Percentiles rank a stretch among this genome's conserved stretches.
phyloP scores from a whole-genome alignment of 2,329 filamentous ascomycete species.

The Thielaviopsis populi region DNA sequence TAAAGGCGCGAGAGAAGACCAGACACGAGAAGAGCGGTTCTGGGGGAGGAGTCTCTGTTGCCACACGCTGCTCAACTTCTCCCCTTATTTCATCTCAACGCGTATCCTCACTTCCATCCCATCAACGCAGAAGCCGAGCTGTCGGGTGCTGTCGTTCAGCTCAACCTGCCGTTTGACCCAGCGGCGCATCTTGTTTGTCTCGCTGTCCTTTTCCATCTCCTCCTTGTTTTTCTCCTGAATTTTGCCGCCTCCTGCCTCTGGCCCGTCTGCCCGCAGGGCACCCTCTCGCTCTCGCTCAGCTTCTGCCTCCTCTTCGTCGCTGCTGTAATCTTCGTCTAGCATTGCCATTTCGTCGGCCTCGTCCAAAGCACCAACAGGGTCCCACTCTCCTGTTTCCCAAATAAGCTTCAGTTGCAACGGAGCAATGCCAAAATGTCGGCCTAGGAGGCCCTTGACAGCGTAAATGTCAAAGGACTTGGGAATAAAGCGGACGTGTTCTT shows the following conservation, averaged over 20 bases:
- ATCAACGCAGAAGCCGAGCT: constrained; percentile 73
- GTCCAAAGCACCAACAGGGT: constrained; percentile 54
- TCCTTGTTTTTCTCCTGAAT: constrained; percentile 20
- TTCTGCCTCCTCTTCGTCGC: constrained; percentile 36
- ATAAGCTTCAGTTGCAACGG: constrained; percentile 53
- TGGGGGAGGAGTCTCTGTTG: not conserved
- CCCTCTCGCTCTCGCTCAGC: constrained; percentile 24
- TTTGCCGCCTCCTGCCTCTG: constrained; percentile 17
- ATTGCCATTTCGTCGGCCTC: constrained; percentile 37
- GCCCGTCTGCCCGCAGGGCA: constrained; percentile 18
- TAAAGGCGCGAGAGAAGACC: too few species aligned
- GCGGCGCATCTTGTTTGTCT: constrained; percentile 31
- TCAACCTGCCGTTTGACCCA: constrained; percentile 70
- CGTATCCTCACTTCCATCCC: constrained; percentile 54
- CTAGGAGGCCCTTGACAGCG: constrained; percentile 62
- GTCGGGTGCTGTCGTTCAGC: constrained; percentile 62
- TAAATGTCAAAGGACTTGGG: constrained; percentile 72
- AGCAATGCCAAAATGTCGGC: constrained; percentile 48
- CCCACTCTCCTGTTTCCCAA: constrained; percentile 87
- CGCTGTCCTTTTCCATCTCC: constrained; percentile 22
- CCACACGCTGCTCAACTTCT: not conserved
- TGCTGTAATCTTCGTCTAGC: constrained; percentile 33
- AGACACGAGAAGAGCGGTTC: not conserved
- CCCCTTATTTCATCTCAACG: constrained; percentile 27
- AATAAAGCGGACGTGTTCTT: constrained; percentile 34